These are phyloP conservation scores for Colletotrichum graminicola DNA, from an alignment of 2,329 filamentous ascomycete genomes.

Conservation along the genomic window DNA sequence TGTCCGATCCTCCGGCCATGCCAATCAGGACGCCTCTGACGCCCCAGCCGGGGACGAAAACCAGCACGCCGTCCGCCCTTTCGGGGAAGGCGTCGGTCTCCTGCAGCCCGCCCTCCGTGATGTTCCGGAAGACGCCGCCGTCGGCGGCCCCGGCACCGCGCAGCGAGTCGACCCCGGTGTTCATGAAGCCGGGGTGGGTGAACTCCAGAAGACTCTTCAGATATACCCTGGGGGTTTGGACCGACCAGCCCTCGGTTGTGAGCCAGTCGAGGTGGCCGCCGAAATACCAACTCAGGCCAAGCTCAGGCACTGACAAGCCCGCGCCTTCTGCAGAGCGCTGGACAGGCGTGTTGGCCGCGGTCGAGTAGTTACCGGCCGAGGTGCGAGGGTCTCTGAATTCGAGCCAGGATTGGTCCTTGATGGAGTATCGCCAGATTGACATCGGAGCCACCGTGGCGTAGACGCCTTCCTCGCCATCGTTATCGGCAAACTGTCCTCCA, in stretches of 20 bases:
- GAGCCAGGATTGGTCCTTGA: slow-evolving; percentile 69
- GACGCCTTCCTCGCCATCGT: slow-evolving; percentile 53
- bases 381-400: slow-evolving; percentile 73
- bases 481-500: slow-evolving; percentile 79
- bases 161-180: slow-evolving; percentile 71
- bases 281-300: slow-evolving; percentile 83
- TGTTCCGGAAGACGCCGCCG: slow-evolving; percentile 77
- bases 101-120: slow-evolving; percentile 79
- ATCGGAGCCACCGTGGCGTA: slow-evolving; percentile 67
- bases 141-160: slow-evolving; percentile 67
- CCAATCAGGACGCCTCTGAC: slow-evolving; percentile 77
- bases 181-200: slow-evolving; percentile 77
- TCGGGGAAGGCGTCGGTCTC: slow-evolving; percentile 70
- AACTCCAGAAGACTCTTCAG: slow-evolving; percentile 81
- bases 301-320: slow-evolving; percentile 75
- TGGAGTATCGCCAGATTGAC: slow-evolving; percentile 78
- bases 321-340: slow-evolving; percentile 81
- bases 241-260: slow-evolving; percentile 75
- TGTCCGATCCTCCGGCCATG: slow-evolving; percentile 77
- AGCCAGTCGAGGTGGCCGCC: slow-evolving; percentile 77
- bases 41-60: slow-evolving; percentile 82
- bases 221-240: slow-evolving; percentile 73
- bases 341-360: slow-evolving; percentile 65
- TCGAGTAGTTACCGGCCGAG: slow-evolving; percentile 72
- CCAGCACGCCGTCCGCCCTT: slow-evolving; percentile 78